Percentiles rank a stretch among this genome's conserved stretches.
These are phyloP conservation scores for Suillus lakei DNA, from an alignment of 768 basidiomycete genomes.

Conservation along the genomic window DNA sequence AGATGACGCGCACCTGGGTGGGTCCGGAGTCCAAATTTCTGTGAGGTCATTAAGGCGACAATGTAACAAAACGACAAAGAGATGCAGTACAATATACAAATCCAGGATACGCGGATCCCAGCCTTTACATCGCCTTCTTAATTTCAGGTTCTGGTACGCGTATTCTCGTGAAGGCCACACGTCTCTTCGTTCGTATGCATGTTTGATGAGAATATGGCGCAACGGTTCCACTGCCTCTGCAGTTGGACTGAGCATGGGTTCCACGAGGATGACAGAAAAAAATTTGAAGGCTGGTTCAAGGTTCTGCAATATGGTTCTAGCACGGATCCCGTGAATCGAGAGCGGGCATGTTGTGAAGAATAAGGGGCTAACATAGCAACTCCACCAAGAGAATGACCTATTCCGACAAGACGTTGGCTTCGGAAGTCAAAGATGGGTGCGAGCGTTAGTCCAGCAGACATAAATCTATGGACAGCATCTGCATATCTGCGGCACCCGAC, in stretches of 20 bases:
- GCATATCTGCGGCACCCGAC: conserved; percentile 73
- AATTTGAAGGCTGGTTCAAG: conserved; percentile 52
- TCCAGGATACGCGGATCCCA: conserved; percentile 63
- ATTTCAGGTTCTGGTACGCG: conserved; percentile 44
- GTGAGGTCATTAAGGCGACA: neutral
- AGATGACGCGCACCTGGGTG: conserved; percentile 36
- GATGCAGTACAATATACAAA: conserved; percentile 53
- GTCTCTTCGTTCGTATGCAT: conserved; percentile 55
- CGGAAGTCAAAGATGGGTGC: conserved; percentile 52
- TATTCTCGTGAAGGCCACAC: conserved; percentile 53
- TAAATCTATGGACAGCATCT: conserved; percentile 59
- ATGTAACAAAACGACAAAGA: neutral
- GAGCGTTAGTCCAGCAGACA: conserved; percentile 44
- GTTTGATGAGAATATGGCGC: conserved; percentile 45
- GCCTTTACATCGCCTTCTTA: conserved; percentile 36
- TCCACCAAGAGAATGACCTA: conserved; percentile 73
- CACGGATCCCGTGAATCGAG: conserved; percentile 8
- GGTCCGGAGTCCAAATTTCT: conserved; percentile 53
- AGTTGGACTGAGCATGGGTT: conserved; percentile 66
- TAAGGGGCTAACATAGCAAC: conserved; percentile 57
- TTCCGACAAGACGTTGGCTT: conserved; percentile 56
- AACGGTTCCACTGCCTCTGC: conserved; percentile 46
- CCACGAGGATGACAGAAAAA: conserved; percentile 58
- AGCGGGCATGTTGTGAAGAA: neutral
- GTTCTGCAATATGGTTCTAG: conserved; percentile 58